Base-by-base conservation (phyloP, 2,329 filamentous ascomycete species). In the Chalaropsis ovoidea region DNA sequence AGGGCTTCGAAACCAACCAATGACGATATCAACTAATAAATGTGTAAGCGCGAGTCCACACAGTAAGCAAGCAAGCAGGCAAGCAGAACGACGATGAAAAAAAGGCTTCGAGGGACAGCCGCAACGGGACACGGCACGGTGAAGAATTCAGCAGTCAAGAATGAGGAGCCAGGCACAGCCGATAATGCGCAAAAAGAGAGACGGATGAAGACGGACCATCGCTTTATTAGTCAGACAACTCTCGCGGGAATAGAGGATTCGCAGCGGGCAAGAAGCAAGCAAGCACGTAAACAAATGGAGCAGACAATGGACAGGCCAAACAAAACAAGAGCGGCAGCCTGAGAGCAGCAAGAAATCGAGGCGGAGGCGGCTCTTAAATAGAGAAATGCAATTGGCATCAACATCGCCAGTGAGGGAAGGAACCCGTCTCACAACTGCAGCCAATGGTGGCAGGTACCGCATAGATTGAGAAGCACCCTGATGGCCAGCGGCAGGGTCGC, bases 401-500 rank as follows among this genome's bases (percentile, higher is more conserved):
- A 10, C 31, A 6, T n/a, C 27, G 8, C 54, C 15, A n/a, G n/a
- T 31, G 3, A 13, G 27, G 52, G 52, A 35, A 56, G 24, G 52
- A 56, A n/a, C 24, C 35, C 24, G 27, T 39, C 27, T 39, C 54
- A 58, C 27, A 31, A 39, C 13, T 3, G 31, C 31, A 39, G 4
- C 31, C 31, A 31, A 31, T 3, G 11, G 47, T 49, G 47, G 47
- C 47, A 56, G 52, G 52, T 22, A 56, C 22, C 31, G 2, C 31
- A 31, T 6, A 43, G 11, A 43, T 43, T 43, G 17, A 10, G 15
- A 47, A 62, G 61, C 11, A 62, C 61, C 61, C 61, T 62, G 61
- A 62, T 39, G 35, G 35, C 35, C 35, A 39, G 35, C 35, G 35
- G 8, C 5, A 3, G 7, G 31, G 31, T 35, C 3, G 27, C 52